Percentiles rank a stretch among this genome's conserved stretches.
These are phyloP conservation scores for Tripterygium wilfordii DNA, from an alignment of 177 flowering plant genomes.

Conservation along the genomic window DNA sequence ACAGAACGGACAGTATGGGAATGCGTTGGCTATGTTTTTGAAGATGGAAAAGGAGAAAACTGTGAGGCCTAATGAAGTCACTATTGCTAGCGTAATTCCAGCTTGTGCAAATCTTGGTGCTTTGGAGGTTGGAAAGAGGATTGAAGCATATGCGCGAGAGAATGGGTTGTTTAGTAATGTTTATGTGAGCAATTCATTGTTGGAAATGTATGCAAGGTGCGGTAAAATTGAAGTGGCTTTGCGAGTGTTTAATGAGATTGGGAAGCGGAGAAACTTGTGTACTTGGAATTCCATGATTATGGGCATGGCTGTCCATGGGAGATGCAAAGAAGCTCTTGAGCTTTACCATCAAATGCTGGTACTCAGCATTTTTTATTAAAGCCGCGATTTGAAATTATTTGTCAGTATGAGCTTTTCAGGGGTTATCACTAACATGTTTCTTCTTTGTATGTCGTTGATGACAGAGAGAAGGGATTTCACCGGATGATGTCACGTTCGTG, in stretches of 20 bases:
- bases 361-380: constrained; percentile 9
- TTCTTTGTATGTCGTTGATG: background rate
- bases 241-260: constrained; percentile 58
- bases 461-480: constrained; percentile 42
- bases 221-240: constrained; percentile 56
- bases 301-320: constrained; percentile 86
- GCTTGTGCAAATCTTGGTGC: constrained; percentile 91
- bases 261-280: constrained; percentile 45
- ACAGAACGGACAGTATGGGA: constrained; percentile 52
- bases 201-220: constrained; percentile 85
- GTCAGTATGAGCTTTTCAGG: background rate
- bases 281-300: constrained; percentile 90
- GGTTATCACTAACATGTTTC: background rate
- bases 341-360: constrained; percentile 67
- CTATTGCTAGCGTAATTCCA: constrained; percentile 77
- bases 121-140: constrained; percentile 62
- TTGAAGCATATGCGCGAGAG: constrained; percentile 58
- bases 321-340: constrained; percentile 44
- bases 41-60: constrained; percentile 50
- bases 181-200: constrained; percentile 65
- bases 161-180: constrained; percentile 47
- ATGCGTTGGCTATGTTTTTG: constrained; percentile 57
- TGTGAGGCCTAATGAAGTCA: constrained; percentile 65
- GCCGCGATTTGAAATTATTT: background rate
- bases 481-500: constrained; percentile 82